Conservation (phyloP, 352 stramenopile genomes). For the Phytophthora fragariaefolia region DNA sequence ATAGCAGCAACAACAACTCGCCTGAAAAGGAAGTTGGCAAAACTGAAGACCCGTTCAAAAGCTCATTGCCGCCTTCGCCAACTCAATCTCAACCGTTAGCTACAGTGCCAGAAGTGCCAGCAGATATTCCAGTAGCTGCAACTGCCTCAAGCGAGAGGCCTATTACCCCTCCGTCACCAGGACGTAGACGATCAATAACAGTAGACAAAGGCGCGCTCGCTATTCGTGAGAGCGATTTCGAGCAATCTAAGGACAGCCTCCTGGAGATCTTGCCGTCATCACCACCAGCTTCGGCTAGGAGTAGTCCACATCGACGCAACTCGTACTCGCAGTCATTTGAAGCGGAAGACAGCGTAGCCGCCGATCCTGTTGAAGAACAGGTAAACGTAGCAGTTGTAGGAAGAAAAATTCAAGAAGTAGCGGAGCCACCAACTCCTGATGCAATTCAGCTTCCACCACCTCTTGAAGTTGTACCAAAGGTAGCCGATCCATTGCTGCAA, state of each 20-base stretch:
- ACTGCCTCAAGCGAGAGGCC: not conserved
- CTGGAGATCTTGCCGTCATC: constrained; percentile 59
- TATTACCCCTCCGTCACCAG: constrained; percentile 28
- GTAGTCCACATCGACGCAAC: constrained; percentile 36
- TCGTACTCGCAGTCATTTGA: constrained; percentile 67
- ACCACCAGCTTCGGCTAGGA: constrained; percentile 21
- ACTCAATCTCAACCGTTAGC: constrained; percentile 9
- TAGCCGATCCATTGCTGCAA: not conserved
- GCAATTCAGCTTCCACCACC: not conserved
- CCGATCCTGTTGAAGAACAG: constrained; percentile 9
- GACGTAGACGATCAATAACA: constrained; percentile 49
- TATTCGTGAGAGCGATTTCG: constrained; percentile 66
- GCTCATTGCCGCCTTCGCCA: constrained; percentile 15
- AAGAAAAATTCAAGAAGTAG: not conserved
- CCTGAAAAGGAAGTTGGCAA: constrained; percentile 32
- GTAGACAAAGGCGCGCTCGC: constrained; percentile 43
- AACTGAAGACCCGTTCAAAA: constrained; percentile 18
- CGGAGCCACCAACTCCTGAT: not conserved
- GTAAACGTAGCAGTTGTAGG: not conserved
- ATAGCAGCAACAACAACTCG: constrained; percentile 18
- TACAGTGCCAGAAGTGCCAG: constrained; percentile 11
- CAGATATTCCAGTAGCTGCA: constrained; percentile 2
- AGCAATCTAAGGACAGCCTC: constrained; percentile 74
- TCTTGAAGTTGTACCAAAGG: not conserved
- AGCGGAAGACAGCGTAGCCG: constrained; percentile 27